phyloP scores from a whole-genome alignment of 441 rosid species.

The Pelargonium exstipulatum region DNA sequence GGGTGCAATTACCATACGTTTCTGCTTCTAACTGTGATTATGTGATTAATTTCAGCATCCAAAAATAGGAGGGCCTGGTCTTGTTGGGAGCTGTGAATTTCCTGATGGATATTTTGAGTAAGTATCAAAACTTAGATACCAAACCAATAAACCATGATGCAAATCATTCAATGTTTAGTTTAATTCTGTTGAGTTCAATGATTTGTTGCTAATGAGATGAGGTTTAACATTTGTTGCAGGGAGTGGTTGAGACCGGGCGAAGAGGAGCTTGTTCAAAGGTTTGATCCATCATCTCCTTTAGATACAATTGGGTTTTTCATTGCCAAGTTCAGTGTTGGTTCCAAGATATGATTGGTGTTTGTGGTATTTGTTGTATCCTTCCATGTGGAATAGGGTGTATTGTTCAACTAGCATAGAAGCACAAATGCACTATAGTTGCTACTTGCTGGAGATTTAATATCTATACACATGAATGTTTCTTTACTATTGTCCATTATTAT shows the following conservation, averaged over 20 bases:
- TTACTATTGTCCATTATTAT: too few relatives aligned
- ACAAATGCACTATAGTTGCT: too few relatives aligned
- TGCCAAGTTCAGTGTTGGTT: constrained; percentile 70
- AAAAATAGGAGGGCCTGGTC: constrained; percentile 89
- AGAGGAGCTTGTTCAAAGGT: constrained; percentile 84
- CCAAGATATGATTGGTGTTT: constrained; percentile 22
- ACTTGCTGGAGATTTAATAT: too few relatives aligned
- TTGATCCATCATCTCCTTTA: constrained; percentile 77
- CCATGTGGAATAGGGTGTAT: too few relatives aligned
- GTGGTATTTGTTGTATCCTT: not conserved
- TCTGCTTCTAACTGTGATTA: constrained; percentile 7
- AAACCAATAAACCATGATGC: not conserved
- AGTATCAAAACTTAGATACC: constrained; percentile 22
- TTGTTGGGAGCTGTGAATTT: constrained; percentile 61
- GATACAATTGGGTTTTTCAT: constrained; percentile 94
- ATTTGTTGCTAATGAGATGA: not conserved
- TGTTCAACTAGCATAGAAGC: too few relatives aligned
- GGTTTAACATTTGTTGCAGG: constrained; percentile 33
- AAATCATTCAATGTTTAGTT: not conserved
- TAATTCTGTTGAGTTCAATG: not conserved
- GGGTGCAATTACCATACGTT: not conserved
- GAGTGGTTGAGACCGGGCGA: constrained; percentile 93
- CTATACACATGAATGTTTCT: too few relatives aligned
- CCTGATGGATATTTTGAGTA: constrained; percentile 78
- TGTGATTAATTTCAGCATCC: constrained; percentile 50